Evolutionary conservation across 2,329 filamentous ascomycete genomes (phyloP).

Genomic region (Penicillium sp.): DNA sequence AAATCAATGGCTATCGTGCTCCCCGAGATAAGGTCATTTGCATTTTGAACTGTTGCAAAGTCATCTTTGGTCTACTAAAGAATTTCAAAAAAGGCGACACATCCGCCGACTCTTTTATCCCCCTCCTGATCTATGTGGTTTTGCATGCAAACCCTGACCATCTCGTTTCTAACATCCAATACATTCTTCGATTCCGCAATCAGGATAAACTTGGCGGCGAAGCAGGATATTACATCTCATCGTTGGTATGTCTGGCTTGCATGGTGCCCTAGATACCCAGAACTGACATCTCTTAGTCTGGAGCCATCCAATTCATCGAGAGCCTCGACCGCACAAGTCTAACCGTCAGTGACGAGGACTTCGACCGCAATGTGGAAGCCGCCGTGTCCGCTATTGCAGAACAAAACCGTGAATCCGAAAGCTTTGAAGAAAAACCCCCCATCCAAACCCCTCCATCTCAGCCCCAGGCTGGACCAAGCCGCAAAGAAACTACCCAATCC

Average conservation of each 20-base stretch:
- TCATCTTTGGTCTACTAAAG: conserved; percentile 91
- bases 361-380: conserved; percentile 92
- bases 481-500: conserved; percentile 35
- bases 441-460: conserved; percentile 60
- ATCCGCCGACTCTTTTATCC: conserved; percentile 93
- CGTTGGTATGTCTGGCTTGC: conserved; percentile 59
- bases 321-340: conserved; percentile 90
- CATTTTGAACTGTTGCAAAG: conserved; percentile 97
- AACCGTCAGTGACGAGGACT: conserved; percentile 91
- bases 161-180: conserved; percentile 95
- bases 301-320: conserved; percentile 94
- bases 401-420: conserved; percentile 66
- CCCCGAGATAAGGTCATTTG: conserved; percentile 98
- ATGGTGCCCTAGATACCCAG: neutral
- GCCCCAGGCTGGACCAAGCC: conserved; percentile 52
- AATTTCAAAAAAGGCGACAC: conserved; percentile 84
- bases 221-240: conserved; percentile 96
- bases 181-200: conserved; percentile 93
- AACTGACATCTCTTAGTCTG: conserved; percentile 42
- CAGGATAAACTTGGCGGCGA: conserved; percentile 97
- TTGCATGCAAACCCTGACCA: conserved; percentile 93
- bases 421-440: conserved; percentile 37
- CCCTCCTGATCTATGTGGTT: conserved; percentile 91
- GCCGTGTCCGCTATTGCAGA: conserved; percentile 95
- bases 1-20: conserved; percentile 96